phyloP scores from a whole-genome alignment of 2,329 filamentous ascomycete species.

The Colletotrichum camelliae region DNA sequence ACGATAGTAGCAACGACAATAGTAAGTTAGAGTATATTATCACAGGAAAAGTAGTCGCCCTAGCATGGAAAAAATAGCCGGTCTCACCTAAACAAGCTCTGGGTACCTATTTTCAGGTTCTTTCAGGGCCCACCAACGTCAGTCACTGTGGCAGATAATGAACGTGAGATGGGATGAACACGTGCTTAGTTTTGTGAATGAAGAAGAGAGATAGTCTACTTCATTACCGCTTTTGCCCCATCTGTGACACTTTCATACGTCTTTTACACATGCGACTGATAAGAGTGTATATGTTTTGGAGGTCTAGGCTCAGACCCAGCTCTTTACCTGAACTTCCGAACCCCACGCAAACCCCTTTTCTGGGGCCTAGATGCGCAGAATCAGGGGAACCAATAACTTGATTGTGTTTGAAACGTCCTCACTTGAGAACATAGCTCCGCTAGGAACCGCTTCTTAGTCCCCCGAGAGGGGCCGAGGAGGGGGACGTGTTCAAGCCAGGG shows the following conservation, averaged over 20 bases:
- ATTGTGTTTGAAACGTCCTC: not conserved
- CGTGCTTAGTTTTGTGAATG: not conserved
- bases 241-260: not conserved
- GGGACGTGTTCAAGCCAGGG: not conserved
- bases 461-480: not conserved
- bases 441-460: not conserved
- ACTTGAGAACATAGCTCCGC: not conserved
- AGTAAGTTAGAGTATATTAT: too few species aligned
- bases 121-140: not conserved
- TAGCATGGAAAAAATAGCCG: too few species aligned
- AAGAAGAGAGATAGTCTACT: fast-evolving
- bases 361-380: not conserved
- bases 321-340: not conserved
- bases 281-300: fast-evolving
- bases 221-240: not conserved
- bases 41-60: too few species aligned
- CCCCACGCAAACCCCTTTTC: not conserved
- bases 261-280: fast-evolving
- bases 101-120: not conserved
- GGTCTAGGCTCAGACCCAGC: not conserved
- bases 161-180: not conserved
- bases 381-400: not conserved
- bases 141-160: not conserved
- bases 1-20: too few species aligned
- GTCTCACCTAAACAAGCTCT: not conserved